Percentiles rank a stretch among this genome's conserved stretches.
These are phyloP conservation scores for Tetrastigma voinierianum DNA, from an alignment of 164 flowering plant species.

Conservation along the genomic window DNA sequence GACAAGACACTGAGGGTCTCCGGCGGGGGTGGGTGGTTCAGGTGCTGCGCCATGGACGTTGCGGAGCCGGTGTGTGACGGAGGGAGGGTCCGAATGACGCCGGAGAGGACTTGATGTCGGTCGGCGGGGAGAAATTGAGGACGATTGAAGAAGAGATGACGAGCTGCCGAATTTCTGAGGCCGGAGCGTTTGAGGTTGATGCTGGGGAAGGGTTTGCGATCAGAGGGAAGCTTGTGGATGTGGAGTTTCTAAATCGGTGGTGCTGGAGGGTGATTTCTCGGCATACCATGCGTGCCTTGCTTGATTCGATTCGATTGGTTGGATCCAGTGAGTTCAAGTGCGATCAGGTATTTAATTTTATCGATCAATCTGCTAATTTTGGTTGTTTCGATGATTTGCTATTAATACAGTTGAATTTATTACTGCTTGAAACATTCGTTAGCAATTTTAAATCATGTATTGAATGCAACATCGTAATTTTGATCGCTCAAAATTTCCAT, in stretches of 20 bases:
- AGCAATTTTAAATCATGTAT: no score
- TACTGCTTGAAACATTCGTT: no score
- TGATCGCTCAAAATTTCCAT: neutral
- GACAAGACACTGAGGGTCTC: neutral
- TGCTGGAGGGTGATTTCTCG: conserved; percentile 45
- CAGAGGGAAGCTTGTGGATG: conserved; percentile 34
- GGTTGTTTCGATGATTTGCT: no score
- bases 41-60: conserved; percentile 74
- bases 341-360: conserved; percentile 49
- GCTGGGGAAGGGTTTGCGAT: conserved; percentile 20
- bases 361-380: neutral
- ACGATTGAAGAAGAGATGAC: conserved; percentile 64
- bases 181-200: conserved; percentile 68
- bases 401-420: no score
- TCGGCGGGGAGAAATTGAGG: conserved; percentile 81
- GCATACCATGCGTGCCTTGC: conserved; percentile 75
- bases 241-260: conserved; percentile 46
- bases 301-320: conserved; percentile 53
- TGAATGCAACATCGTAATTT: neutral
- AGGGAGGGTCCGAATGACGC: conserved; percentile 64
- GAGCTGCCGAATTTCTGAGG: conserved; percentile 71
- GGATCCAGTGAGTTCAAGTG: conserved; percentile 45
- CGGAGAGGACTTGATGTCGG: conserved; percentile 63
- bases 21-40: conserved; percentile 60
- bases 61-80: conserved; percentile 81